Percentiles rank a stretch among this genome's conserved stretches.
Conservation (phyloP, 495 filamentous ascomycete genomes). For the Filosporella fistucella region DNA sequence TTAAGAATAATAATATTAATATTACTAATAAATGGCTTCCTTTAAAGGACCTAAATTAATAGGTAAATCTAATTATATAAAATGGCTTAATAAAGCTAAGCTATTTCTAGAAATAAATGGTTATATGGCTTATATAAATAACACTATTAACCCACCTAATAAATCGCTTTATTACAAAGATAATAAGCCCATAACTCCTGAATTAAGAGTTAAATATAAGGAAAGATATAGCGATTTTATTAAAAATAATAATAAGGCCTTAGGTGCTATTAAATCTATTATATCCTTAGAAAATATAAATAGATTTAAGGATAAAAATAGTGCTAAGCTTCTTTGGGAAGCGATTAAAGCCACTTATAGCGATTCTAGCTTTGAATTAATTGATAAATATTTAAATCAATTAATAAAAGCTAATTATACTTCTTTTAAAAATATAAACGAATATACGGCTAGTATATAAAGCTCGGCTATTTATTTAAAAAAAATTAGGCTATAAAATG, state of each 20-base stretch:
- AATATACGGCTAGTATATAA: conserved; percentile 1
- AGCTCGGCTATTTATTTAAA: neutral
- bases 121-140: conserved; percentile 6
- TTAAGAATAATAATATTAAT: neutral
- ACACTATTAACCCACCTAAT: neutral
- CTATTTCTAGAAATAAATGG: conserved; percentile 6
- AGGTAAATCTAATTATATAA: conserved; percentile 4
- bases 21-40: neutral
- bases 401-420: conserved; percentile 4
- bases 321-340: neutral
- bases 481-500: conserved; percentile 1
- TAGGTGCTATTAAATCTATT: conserved; percentile 8
- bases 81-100: conserved; percentile 3
- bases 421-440: conserved; percentile 1
- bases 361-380: conserved; percentile 3
- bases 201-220: conserved; percentile 3
- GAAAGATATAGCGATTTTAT: neutral
- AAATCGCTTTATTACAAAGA: neutral
- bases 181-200: neutral
- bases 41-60: conserved; percentile 1
- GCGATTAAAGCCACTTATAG: conserved; percentile 1
- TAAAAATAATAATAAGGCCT: neutral
- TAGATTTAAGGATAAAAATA: conserved; percentile 3
- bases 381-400: neutral
- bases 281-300: conserved; percentile 2